Evolutionary conservation across 495 filamentous ascomycete genomes (phyloP), one percentile per base, ranked within the genome.

Genomic region (Xylaria cubensis): DNA sequence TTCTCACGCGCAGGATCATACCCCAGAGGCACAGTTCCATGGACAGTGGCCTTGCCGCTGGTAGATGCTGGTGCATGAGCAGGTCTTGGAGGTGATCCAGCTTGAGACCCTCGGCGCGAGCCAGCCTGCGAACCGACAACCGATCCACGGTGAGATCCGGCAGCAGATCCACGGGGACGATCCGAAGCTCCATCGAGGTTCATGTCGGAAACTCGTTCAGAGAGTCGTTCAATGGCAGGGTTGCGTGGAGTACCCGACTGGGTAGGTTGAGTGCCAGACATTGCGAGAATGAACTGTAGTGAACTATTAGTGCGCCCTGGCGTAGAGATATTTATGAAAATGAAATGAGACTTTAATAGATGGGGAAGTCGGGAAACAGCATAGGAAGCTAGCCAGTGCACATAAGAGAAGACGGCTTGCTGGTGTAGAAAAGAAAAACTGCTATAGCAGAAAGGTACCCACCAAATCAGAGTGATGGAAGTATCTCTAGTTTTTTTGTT

Each of bases 1-100:
- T 74, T 71, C 10, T 72, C 74, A 29, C 76, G 75, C 0, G 77
- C 81, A 39, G 82, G 78, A 34, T 81, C 81, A 24, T 72, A 74
- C 7, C 81, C 82, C 0, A 79, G 51, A 10, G 64, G 64, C 32
- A 65, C 72, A 24, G 75, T 64, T 0, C 46, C 64, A 53, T 70
- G 78, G 17, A 26, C 68, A 12, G 66, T 29, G 13, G 75, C 56
- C 17, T 67, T 69, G 12, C 44, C 64, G n/a, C 51, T 26, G 62
- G 58, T 56, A 72, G 73, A 41, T 19, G 67, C n/a, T 29, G 36
- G 4, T 29, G 64, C 58, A 19, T 48, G 71, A 41, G 59, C 42
- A 21, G 55, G 17, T 32, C 46, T 46, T 17, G 44, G 50, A 39
- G 74, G 67, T 24, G 74, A 73, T 19, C 66, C 70, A 9, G 21